Conservation (phyloP, 108 stramenopile species). For the Nitzschia palea region DNA sequence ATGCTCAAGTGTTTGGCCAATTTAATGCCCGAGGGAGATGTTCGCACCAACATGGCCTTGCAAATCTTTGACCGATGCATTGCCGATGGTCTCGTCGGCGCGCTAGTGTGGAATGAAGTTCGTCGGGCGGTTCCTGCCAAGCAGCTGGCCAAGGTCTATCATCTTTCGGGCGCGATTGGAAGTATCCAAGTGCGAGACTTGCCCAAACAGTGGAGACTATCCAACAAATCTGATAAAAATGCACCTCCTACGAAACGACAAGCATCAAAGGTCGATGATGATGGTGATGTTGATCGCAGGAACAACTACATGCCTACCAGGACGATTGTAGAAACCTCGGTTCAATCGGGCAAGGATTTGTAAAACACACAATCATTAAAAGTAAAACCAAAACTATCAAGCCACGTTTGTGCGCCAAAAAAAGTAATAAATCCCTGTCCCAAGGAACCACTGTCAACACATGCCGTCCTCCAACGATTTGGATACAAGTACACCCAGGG, state of each 20-base stretch:
- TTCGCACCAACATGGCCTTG: slow-evolving; percentile 49
- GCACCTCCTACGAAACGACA: slow-evolving; percentile 12
- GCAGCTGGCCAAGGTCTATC: slow-evolving; percentile 29
- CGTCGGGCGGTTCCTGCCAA: slow-evolving; percentile 41
- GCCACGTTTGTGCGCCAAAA: too few relatives aligned
- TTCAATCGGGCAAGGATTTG: slow-evolving; percentile 56
- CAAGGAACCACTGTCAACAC: too few relatives aligned
- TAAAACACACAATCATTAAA: too few relatives aligned
- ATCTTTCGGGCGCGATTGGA: slow-evolving; percentile 13
- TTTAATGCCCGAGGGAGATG: slow-evolving; percentile 52
- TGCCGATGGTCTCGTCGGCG: slow-evolving; percentile 61
- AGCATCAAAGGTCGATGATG: slow-evolving; percentile 8
- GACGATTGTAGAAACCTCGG: slow-evolving; percentile 33
- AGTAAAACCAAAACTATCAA: too few relatives aligned
- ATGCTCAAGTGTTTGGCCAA: slow-evolving; percentile 64
- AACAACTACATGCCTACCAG: slow-evolving; percentile 2
- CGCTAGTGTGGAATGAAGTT: slow-evolving; percentile 62
- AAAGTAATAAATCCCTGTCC: too few relatives aligned
- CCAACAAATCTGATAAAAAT: slow-evolving; percentile 18
- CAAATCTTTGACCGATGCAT: slow-evolving; percentile 50
- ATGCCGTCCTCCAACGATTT: too few relatives aligned
- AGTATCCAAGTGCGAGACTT: slow-evolving; percentile 38
- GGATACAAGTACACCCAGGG: too few relatives aligned
- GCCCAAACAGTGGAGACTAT: slow-evolving; percentile 44
- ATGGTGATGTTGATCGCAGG: slow-evolving; percentile 7